A percentile compares a stretch with the other conserved stretches of the same genome.
phyloP scores from a whole-genome alignment of 331 rosid species.

The Spiraea crenata region DNA sequence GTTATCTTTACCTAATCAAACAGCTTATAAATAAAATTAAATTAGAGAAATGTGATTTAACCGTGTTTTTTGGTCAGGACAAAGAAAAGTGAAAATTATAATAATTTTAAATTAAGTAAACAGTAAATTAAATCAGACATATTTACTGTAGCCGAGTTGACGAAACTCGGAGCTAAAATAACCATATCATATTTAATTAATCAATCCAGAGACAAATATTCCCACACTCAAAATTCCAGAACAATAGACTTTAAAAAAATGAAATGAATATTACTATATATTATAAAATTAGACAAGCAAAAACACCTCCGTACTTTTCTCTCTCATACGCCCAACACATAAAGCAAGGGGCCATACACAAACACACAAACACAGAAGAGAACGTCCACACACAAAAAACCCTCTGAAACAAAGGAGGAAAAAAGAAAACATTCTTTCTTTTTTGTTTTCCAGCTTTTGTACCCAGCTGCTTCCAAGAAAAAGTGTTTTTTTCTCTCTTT shows the following conservation, averaged over 20 bases:
- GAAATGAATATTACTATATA: constrained; percentile 21
- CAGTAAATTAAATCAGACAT: too few relatives aligned
- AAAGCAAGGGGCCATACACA: constrained; percentile 45
- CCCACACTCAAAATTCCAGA: constrained; percentile 1
- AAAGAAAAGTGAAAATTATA: not conserved
- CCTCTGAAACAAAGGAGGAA: constrained; percentile 7
- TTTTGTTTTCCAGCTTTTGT: constrained; percentile 34
- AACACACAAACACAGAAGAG: not conserved
- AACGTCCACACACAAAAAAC: constrained; percentile 42
- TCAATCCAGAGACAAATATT: constrained; percentile 37
- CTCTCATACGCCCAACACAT: constrained; percentile 23
- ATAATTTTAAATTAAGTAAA: too few relatives aligned
- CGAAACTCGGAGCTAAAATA: too few relatives aligned
- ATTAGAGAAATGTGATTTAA: constrained; percentile 4
- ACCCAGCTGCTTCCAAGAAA: constrained; percentile 32
- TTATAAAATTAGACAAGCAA: constrained; percentile 8
- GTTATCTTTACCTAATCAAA: not conserved
- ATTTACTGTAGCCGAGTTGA: too few relatives aligned
- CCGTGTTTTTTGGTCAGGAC: constrained; percentile 5
- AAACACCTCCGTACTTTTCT: constrained; percentile 10
- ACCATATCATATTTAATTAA: constrained; percentile 9
- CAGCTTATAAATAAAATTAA: not conserved
- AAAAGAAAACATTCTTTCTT: constrained; percentile 39
- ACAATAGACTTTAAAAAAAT: constrained; percentile 16
- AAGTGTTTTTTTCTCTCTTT: constrained; percentile 32